Conservation (phyloP, 257 asterid species). For the Fraxinus pennsylvanica region DNA sequence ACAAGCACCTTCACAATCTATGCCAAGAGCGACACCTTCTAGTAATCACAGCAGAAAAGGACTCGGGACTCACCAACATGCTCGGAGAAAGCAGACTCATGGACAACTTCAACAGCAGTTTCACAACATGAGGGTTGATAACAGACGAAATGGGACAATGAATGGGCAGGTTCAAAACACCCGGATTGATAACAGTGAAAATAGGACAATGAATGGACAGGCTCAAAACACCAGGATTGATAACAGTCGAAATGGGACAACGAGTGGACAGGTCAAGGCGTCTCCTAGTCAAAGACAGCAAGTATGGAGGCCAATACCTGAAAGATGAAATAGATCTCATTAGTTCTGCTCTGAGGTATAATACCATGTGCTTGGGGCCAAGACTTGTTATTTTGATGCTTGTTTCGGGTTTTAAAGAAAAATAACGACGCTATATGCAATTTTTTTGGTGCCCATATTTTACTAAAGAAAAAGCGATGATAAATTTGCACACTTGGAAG, state of each 20-base stretch:
- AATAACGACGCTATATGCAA: background rate
- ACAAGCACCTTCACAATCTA: conserved; percentile 25
- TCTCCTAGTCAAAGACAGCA: conserved; percentile 46
- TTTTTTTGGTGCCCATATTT: background rate
- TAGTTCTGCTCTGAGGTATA: conserved; percentile 17
- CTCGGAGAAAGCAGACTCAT: conserved; percentile 28
- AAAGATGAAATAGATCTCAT: conserved; percentile 23
- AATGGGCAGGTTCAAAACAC: conserved; percentile 20
- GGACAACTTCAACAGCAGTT: conserved; percentile 31
- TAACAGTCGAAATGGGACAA: conserved; percentile 23
- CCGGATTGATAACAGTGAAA: conserved; percentile 21
- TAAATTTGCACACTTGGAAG: background rate
- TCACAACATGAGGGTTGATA: conserved; percentile 27
- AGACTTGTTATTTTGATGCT: background rate
- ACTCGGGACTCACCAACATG: conserved; percentile 27
- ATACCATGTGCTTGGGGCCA: background rate
- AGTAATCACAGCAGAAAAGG: conserved; percentile 35
- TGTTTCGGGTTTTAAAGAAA: background rate
- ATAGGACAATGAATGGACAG: conserved; percentile 28
- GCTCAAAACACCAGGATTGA: background rate
- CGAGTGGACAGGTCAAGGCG: conserved; percentile 35
- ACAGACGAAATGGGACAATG: conserved; percentile 19
- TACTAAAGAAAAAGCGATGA: background rate
- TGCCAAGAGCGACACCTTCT: conserved; percentile 11
- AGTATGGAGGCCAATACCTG: conserved; percentile 57